phyloP scores from a whole-genome alignment of 805 yeast genomes.

The Clavispora carvajalis region DNA sequence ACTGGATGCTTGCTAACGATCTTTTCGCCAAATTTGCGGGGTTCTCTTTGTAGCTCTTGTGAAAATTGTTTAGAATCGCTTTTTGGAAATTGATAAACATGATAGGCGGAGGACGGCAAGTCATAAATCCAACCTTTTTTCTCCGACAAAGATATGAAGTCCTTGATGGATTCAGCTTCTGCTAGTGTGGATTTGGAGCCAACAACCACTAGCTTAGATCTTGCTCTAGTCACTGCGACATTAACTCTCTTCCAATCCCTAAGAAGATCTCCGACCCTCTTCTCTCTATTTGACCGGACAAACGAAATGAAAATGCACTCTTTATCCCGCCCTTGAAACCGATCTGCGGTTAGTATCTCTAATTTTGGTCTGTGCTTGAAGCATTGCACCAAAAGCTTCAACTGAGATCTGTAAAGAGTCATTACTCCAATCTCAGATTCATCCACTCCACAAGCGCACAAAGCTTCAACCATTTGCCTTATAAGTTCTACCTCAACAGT shows the following conservation, averaged over 20 bases:
- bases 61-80: conserved; percentile 4
- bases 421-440: conserved; percentile 72
- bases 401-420: conserved; percentile 83
- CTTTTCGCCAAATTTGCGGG: conserved; percentile 5
- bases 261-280: conserved; percentile 68
- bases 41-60: background rate
- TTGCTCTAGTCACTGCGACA: conserved; percentile 91
- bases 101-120: conserved; percentile 42
- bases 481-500: conserved; percentile 65
- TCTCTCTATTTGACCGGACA: conserved; percentile 70
- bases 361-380: conserved; percentile 35
- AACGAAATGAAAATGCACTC: conserved; percentile 85
- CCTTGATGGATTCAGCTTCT: conserved; percentile 46
- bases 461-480: conserved; percentile 53
- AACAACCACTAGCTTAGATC: conserved; percentile 71
- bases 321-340: conserved; percentile 93
- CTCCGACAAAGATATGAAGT: conserved; percentile 56
- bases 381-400: conserved; percentile 24
- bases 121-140: conserved; percentile 59
- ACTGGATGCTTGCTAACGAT: conserved; percentile 19
- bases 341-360: conserved; percentile 90
- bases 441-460: conserved; percentile 55
- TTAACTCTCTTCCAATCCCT: conserved; percentile 89
- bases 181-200: conserved; percentile 70
- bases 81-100: conserved; percentile 27